These are phyloP conservation scores for Paramecium bursaria DNA, from an alignment of 73 alveolate genomes.

Conservation along the genomic window DNA sequence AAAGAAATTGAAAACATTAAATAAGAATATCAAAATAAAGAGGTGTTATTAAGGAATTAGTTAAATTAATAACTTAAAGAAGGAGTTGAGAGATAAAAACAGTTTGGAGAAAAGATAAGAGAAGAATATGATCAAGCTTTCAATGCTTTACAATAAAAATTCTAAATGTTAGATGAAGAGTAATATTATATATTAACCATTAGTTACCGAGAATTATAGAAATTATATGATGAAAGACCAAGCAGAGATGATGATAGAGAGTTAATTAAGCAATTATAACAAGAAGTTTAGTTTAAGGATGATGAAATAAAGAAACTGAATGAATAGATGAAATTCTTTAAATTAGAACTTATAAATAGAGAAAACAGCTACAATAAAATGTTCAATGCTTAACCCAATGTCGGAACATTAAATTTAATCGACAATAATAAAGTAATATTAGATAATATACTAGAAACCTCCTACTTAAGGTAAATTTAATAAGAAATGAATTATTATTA, in stretches of 20 bases:
- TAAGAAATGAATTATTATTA: conserved; percentile 16
- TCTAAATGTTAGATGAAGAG: conserved; percentile 63
- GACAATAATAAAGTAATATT: conserved; percentile 10
- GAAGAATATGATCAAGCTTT: conserved; percentile 53
- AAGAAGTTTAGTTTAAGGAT: conserved; percentile 75
- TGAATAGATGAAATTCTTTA: conserved; percentile 96
- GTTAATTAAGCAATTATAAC: conserved; percentile 72
- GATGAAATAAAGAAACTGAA: conserved; percentile 82
- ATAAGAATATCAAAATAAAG: conserved; percentile 55
- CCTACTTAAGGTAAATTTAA: conserved; percentile 27
- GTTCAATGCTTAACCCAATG: conserved; percentile 70
- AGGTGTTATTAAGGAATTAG: neutral
- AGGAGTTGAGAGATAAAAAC: conserved; percentile 36
- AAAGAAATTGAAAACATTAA: conserved; percentile 56
- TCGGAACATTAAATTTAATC: conserved; percentile 60
- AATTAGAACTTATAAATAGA: conserved; percentile 93
- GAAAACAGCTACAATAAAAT: conserved; percentile 93
- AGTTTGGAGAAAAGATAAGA: conserved; percentile 60
- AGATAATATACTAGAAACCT: neutral
- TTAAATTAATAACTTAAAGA: conserved; percentile 28
- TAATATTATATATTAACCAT: neutral
- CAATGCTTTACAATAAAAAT: conserved; percentile 34
- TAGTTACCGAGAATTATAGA: conserved; percentile 57
- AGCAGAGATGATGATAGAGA: conserved; percentile 68
- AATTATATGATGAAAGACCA: conserved; percentile 66